phyloP scores from a whole-genome alignment of 805 yeast genomes.

The Wickerhamiella qilinensis region DNA sequence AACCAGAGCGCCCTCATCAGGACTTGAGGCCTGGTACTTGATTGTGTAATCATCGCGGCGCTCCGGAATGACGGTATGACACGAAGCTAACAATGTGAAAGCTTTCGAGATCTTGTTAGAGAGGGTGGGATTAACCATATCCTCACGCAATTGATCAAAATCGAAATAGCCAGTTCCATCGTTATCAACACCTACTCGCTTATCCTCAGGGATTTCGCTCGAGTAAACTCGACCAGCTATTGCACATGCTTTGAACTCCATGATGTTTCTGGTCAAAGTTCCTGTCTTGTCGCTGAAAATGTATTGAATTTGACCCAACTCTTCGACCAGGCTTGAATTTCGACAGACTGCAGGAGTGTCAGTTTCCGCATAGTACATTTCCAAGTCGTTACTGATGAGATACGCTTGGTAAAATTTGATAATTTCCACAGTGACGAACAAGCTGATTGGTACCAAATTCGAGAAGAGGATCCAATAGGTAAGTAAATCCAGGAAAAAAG shows the following conservation, averaged over 20 bases:
- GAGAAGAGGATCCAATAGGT: constrained; percentile 96
- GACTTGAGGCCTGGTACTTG: constrained; percentile 96
- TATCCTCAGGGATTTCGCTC: constrained; percentile 82
- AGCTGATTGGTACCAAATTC: constrained; percentile 90
- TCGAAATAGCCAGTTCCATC: constrained; percentile 64
- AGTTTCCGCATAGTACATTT: constrained; percentile 70
- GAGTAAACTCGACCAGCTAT: constrained; percentile 87
- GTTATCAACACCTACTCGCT: constrained; percentile 59
- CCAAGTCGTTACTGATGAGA: constrained; percentile 86
- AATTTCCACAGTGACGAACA: constrained; percentile 90
- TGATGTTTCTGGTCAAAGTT: constrained; percentile 83
- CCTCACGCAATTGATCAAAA: constrained; percentile 42
- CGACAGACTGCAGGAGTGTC: constrained; percentile 94
- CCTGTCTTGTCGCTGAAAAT: constrained; percentile 97
- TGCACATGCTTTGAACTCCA: constrained; percentile 90
- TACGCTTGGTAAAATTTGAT: constrained; percentile 92
- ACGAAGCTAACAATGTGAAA: constrained; percentile 68
- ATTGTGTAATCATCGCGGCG: constrained; percentile 33
- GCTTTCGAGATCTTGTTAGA: constrained; percentile 50
- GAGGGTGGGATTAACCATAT: constrained; percentile 29
- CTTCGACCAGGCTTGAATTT: constrained; percentile 92
- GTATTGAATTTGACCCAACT: constrained; percentile 90
- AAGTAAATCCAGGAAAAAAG: constrained; percentile 73
- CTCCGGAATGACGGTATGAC: constrained; percentile 98
- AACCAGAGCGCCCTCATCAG: constrained; percentile 97